phyloP scores from a whole-genome alignment of 176 grass and related monocot species.

The Carex pumila region DNA sequence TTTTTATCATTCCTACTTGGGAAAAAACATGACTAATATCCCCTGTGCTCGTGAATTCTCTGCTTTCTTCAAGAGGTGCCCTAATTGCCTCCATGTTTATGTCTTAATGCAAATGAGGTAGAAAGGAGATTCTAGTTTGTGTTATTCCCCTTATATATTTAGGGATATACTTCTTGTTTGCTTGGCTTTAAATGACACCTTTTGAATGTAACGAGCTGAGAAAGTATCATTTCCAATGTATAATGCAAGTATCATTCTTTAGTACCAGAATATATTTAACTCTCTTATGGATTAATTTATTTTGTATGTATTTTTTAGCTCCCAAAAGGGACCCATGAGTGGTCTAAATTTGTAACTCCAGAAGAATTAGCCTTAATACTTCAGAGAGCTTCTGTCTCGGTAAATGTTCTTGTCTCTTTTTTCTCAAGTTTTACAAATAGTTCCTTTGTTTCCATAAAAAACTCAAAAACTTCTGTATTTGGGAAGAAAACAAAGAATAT shows the following conservation, averaged over 20 bases:
- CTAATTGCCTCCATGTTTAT: neutral
- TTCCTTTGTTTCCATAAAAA: neutral
- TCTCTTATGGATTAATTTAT: slow-evolving; percentile 9
- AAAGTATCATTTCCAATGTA: neutral
- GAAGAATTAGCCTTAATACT: slow-evolving; percentile 80
- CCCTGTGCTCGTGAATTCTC: neutral
- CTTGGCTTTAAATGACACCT: neutral
- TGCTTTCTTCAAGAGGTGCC: neutral
- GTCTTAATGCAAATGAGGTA: neutral
- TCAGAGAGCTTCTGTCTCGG: slow-evolving; percentile 59
- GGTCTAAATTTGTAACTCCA: slow-evolving; percentile 75
- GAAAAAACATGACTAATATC: neutral
- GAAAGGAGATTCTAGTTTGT: neutral
- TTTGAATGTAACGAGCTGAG: neutral
- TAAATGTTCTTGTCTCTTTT: slow-evolving; percentile 33
- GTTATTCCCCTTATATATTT: neutral
- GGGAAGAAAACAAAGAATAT: neutral
- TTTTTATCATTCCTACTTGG: neutral
- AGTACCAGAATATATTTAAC: neutral
- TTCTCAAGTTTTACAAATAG: neutral
- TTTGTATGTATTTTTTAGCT: slow-evolving; percentile 48
- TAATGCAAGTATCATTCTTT: neutral
- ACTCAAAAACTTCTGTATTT: neutral
- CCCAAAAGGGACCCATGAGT: slow-evolving; percentile 84
- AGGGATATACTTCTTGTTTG: neutral